Percentiles rank a stretch among this genome's conserved stretches.
Conservation (phyloP, 2,329 filamentous ascomycete species). For the Fusarium longipes region DNA sequence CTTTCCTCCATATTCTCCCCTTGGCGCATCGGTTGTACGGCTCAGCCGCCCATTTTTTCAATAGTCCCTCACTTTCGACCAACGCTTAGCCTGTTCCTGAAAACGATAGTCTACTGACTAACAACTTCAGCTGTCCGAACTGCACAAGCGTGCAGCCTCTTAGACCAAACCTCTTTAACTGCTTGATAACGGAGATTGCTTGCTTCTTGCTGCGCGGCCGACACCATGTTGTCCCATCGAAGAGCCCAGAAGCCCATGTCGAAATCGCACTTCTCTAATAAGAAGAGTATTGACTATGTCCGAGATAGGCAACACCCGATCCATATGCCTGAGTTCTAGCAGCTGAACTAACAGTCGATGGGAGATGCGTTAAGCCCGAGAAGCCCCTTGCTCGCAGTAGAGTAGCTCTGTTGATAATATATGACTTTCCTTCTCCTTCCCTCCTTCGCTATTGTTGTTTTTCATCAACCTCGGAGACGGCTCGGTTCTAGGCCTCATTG, state of each 20-base stretch:
- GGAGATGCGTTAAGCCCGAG: conserved; percentile 18
- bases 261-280: neutral
- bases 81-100: conserved; percentile 51
- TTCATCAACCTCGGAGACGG: conserved; percentile 45
- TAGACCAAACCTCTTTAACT: conserved; percentile 6
- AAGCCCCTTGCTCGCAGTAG: conserved; percentile 3
- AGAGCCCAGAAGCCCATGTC: conserved; percentile 5
- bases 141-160: conserved; percentile 15
- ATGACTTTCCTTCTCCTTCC: conserved; percentile 17
- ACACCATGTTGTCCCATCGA: conserved; percentile 14
- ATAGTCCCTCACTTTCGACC: conserved; percentile 23
- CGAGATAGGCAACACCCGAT: conserved; percentile 43
- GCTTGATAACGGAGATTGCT: conserved; percentile 39
- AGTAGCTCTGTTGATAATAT: conserved; percentile 9
- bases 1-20: conserved; percentile 5
- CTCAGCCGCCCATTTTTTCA: conserved; percentile 18
- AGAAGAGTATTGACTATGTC: conserved; percentile 18
- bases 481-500: conserved; percentile 49
- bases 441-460: conserved; percentile 16
- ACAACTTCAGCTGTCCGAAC: conserved; percentile 8
- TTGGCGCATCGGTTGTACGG: conserved; percentile 33
- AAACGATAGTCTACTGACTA: conserved; percentile 22
- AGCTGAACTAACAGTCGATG: conserved; percentile 11
- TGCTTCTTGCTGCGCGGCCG: conserved; percentile 15
- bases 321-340: conserved; percentile 23